Evolutionary conservation across 345 rosid species (phyloP).

Genomic region (Pseudoturritis turrita): DNA sequence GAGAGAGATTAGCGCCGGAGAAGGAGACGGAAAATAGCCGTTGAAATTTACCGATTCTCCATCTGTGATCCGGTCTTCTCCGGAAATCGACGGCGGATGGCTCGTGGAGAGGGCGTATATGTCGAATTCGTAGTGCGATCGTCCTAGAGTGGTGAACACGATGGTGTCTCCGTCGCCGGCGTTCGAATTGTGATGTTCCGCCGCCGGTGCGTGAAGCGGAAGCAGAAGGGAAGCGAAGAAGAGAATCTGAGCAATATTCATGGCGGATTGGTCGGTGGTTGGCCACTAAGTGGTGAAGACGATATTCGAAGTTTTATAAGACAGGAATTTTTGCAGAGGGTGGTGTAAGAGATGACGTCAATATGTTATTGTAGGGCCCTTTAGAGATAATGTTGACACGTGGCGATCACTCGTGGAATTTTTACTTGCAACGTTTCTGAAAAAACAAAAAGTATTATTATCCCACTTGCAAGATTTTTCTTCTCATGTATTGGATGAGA

Average conservation of each 20-base stretch:
- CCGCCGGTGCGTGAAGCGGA: constrained; percentile 8
- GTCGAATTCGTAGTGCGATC: constrained; percentile 64
- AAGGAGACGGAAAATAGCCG: constrained; percentile 69
- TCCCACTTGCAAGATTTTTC: background rate
- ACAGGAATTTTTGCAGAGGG: background rate
- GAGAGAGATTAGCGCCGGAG: constrained; percentile 41
- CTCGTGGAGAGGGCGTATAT: constrained; percentile 50
- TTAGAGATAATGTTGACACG: constrained; percentile 10
- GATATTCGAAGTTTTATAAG: background rate
- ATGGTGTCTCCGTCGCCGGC: constrained; percentile 40
- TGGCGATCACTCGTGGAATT: background rate
- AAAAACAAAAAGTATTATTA: background rate
- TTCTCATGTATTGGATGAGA: background rate
- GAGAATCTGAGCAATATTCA: constrained; percentile 3
- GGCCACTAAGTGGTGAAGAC: background rate
- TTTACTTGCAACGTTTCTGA: background rate
- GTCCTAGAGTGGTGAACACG: constrained; percentile 66
- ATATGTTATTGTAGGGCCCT: background rate
- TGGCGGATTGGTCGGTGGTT: background rate
- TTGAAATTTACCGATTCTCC: constrained; percentile 73
- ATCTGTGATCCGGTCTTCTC: constrained; percentile 64
- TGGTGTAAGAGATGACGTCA: constrained; percentile 21
- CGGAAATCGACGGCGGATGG: constrained; percentile 24
- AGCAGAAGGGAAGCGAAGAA: background rate
- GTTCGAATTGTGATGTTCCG: background rate